phyloP scores from a whole-genome alignment of 2,329 filamentous ascomycete genomes.

The Ophiobolus disseminans region DNA sequence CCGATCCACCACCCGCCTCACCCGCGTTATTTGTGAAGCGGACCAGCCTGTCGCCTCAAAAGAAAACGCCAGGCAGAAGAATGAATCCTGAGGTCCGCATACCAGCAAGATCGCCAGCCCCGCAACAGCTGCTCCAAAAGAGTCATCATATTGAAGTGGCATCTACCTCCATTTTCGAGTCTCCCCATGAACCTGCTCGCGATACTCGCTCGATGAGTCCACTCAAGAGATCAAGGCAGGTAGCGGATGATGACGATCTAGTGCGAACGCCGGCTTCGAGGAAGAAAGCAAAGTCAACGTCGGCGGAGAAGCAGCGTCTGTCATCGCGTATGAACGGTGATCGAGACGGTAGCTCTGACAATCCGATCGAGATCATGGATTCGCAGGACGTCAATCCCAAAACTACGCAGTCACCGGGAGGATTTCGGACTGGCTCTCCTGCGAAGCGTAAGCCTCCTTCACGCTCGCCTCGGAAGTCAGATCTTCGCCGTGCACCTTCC shows the following conservation, averaged over 20 bases:
- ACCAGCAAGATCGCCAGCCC: not conserved
- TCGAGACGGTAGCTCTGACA: conserved; percentile 21
- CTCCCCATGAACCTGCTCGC: too few relatives aligned
- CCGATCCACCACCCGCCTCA: too few relatives aligned
- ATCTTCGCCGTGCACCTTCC: too few relatives aligned
- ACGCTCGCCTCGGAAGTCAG: not conserved
- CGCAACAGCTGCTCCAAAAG: not conserved
- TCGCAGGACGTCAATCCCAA: conserved; percentile 26
- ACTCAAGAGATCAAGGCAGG: conserved; percentile 10
- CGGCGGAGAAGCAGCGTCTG: too few relatives aligned
- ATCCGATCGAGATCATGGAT: conserved; percentile 37
- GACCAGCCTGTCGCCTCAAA: not conserved
- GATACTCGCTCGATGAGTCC: conserved; percentile 5
- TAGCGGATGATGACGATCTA: not conserved
- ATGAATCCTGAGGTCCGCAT: conserved; percentile 18
- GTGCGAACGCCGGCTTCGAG: too few relatives aligned
- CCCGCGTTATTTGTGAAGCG: too few relatives aligned
- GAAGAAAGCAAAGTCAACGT: too few relatives aligned
- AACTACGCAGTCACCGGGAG: not conserved
- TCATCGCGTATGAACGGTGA: not conserved
- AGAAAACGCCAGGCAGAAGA: conserved; percentile 4
- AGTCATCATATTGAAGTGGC: not conserved
- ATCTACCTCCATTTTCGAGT: too few relatives aligned
- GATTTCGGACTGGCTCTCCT: not conserved
- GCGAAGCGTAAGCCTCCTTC: not conserved